phyloP scores from a whole-genome alignment of 768 basidiomycete species.

The Lactifluus volemus region DNA sequence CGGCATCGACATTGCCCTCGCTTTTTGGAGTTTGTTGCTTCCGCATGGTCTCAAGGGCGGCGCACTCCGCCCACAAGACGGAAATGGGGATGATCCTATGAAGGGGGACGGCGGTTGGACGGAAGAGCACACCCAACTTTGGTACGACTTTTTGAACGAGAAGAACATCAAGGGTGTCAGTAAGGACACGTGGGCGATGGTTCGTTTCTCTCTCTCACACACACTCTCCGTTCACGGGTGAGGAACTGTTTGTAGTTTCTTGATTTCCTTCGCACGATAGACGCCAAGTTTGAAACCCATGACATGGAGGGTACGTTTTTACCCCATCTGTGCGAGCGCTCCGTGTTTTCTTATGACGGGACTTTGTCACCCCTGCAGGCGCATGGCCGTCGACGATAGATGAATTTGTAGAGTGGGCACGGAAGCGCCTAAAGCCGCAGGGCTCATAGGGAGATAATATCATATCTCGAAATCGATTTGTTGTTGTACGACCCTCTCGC shows the following conservation, averaged over 20 bases:
- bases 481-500: background rate
- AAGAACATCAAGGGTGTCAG: conserved; percentile 70
- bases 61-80: conserved; percentile 43
- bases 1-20: conserved; percentile 59
- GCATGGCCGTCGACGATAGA: conserved; percentile 88
- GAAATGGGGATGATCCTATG: conserved; percentile 34
- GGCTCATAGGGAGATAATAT: background rate
- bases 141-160: conserved; percentile 68
- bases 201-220: conserved; percentile 27
- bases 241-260: conserved; percentile 44
- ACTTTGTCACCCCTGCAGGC: conserved; percentile 32
- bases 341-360: conserved; percentile 5
- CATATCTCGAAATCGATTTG: background rate
- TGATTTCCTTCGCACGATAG: conserved; percentile 69
- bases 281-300: conserved; percentile 62
- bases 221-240: background rate
- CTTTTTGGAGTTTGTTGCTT: conserved; percentile 72
- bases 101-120: conserved; percentile 46
- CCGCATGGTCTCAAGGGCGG: conserved; percentile 61
- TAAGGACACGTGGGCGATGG: conserved; percentile 88
- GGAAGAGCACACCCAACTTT: conserved; percentile 53
- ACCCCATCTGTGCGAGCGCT: background rate
- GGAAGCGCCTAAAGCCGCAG: conserved; percentile 28
- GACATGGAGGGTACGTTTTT: conserved; percentile 56
- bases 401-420: conserved; percentile 68